Conservation (phyloP, 371 early-diverging fungal genomes). For the Phascolomyces articulosus region DNA sequence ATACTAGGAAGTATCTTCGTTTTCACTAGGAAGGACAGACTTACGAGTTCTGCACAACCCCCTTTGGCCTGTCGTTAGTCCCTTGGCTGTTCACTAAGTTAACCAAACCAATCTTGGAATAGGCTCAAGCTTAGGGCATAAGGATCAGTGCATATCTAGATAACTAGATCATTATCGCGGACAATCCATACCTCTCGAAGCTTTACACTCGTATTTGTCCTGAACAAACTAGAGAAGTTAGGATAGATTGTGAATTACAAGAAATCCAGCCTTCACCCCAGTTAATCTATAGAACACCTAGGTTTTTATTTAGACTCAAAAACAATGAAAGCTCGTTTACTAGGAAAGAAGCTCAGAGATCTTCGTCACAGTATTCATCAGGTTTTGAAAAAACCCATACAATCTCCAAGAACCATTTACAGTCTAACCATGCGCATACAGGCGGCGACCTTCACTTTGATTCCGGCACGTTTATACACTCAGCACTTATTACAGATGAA, state of each 20-base stretch:
- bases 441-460: conserved; percentile 24
- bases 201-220: conserved; percentile 11
- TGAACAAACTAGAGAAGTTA: not conserved
- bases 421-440: conserved; percentile 26
- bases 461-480: conserved; percentile 21
- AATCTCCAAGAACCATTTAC: conserved; percentile 13
- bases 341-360: conserved; percentile 13
- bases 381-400: not conserved
- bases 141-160: conserved; percentile 28
- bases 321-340: conserved; percentile 13
- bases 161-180: conserved; percentile 26
- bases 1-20: conserved; percentile 21
- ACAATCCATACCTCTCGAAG: conserved; percentile 3
- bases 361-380: not conserved
- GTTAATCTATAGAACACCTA: conserved; percentile 20
- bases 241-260: conserved; percentile 24
- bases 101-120: conserved; percentile 22
- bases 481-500: conserved; percentile 1
- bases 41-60: conserved; percentile 32
- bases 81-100: conserved; percentile 38
- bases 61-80: conserved; percentile 36
- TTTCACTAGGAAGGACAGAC: conserved; percentile 21
- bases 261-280: conserved; percentile 21
- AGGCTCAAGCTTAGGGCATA: conserved; percentile 27
- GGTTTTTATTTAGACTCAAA: conserved; percentile 18